Base-by-base conservation (phyloP, 2,329 filamentous ascomycete genomes). In the Passalora sequoiae region DNA sequence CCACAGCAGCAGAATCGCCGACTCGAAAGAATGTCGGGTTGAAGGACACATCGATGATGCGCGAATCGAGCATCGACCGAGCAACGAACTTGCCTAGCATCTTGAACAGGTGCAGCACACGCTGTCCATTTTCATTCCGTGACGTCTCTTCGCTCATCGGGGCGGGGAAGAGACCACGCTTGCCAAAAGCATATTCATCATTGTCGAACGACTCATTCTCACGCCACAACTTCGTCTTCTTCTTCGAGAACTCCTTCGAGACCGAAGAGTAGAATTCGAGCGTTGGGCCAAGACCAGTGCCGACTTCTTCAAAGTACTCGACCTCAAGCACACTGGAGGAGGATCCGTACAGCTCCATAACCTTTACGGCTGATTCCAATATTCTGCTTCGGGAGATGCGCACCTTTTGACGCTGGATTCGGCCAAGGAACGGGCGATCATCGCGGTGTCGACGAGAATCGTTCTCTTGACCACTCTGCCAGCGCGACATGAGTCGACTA, bases 1-100 rank as follows among this genome's bases (percentile, higher is more conserved):
- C 81, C 3, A 95, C 81, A 0, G 79, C 70, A 12, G 71, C 71
- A 10, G 71, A 75, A 56, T 94, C 86, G 12, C 86, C 87, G 52
- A 96, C 86, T 45, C 91, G 86, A 81, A 98, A 98, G 71, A 98
- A 96, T 4, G 89, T 94, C 1, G 92, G 86, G 62, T 96, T 98
- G 69, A 98, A 92, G 43, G 91, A 92, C 54, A 98, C 82, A 59
- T 98, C 92, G 55, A 98, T 96, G 62, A 98, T 97, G 41, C 92
- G 81, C 1, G 91, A 96, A 64, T 98, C 92, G 40, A 98, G 83
- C 92, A 98, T 97, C 0, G 92, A 96, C 38, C 92, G 82, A 21
- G 94, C 92, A 36, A 97, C 89, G 64, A 98, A 98, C 62, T 96
- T 97, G 56, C 92, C 92, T 16, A 98, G 81, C 61, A 91, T 84